Base-by-base conservation (phyloP, 768 basidiomycete species). In the Leucocoprinus birnbaumii region DNA sequence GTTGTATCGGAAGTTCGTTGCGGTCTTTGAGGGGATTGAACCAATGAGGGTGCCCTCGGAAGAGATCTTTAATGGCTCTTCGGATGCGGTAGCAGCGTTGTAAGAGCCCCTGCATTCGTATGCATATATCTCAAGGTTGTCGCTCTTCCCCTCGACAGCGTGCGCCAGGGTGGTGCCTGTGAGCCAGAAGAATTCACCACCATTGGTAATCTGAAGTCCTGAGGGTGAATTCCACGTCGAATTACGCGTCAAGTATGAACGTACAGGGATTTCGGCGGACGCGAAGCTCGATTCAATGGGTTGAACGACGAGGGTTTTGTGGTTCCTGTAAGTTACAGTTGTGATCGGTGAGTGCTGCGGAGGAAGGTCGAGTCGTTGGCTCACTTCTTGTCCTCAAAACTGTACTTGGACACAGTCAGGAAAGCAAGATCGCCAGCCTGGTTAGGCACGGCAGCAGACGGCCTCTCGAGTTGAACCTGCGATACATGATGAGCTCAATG, bases 141-240 rank as follows among this genome's bases (percentile, higher is more conserved):
- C 80, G 25, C 78, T 16, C 21, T 48, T 74, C 3, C 73, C 75
- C 62, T 79, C 78, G 22, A 88, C 80, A 49, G 85, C 81, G 52
- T 89, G 85, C 1, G 78, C 89, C 55, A 94, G 66, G n/a, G 86
- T 89, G 42, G 81, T 77, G 2, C 77, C 70, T 49, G 84, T 80
- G 11, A 94, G 75, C 91, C 91, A 94, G 71, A 94, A 92, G 2
- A 79, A 78, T 43, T 89, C 85, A 18, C 89, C 90, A 8, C 83
- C 87, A 46, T 83, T 80, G 21, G 79, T 71, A 35, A 91, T 77
- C 73, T 80, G 35, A n/a, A n/a, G n/a, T 26, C 25, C 57, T 46
- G 31, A 38, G 41, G 14, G 45, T 25, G n/a, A 16, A 57, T 34
- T 22, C 24, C 18, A 40, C 25, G 47, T 24, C 11, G 31, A 31